phyloP scores from a whole-genome alignment of 345 rosid species.

The Syzygium grande region DNA sequence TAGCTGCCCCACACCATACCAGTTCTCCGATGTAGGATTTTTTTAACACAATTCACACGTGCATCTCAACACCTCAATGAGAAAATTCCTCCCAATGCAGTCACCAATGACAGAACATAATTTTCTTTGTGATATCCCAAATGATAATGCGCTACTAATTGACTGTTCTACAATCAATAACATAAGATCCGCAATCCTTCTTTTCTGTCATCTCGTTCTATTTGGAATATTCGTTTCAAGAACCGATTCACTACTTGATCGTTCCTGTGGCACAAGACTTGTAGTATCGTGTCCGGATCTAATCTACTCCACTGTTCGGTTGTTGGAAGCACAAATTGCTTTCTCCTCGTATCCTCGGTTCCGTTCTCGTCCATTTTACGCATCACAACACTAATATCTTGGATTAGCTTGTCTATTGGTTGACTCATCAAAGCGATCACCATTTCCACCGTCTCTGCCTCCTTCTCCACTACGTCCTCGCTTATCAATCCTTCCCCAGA shows the following conservation, averaged over 20 bases:
- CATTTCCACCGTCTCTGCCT: constrained; percentile 67
- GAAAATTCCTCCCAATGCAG: not conserved
- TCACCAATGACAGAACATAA: not conserved
- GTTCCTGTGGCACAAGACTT: constrained; percentile 70
- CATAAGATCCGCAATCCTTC: not conserved
- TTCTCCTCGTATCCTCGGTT: constrained; percentile 35
- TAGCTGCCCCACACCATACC: rapidly evolving
- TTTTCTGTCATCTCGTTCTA: constrained; percentile 51
- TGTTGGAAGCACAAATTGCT: constrained; percentile 68
- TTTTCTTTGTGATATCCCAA: not conserved
- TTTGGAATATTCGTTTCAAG: constrained; percentile 57
- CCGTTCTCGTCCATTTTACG: constrained; percentile 50
- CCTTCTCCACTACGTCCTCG: constrained; percentile 55
- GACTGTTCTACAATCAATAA: not conserved
- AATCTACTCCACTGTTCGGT: constrained; percentile 68
- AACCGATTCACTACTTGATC: constrained; percentile 59
- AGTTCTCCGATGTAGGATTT: rapidly evolving
- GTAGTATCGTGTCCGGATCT: constrained; percentile 68
- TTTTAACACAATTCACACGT: not conserved
- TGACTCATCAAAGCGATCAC: constrained; percentile 68
- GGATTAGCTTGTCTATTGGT: constrained; percentile 60
- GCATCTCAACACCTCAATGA: not conserved
- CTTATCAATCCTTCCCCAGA: constrained; percentile 69
- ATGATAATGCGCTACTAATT: not conserved
- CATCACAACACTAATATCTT: constrained; percentile 55